A percentile compares a stretch with the other conserved stretches of the same genome.
Conservation (phyloP, 257 asterid species). For the Verbascum thapsus region DNA sequence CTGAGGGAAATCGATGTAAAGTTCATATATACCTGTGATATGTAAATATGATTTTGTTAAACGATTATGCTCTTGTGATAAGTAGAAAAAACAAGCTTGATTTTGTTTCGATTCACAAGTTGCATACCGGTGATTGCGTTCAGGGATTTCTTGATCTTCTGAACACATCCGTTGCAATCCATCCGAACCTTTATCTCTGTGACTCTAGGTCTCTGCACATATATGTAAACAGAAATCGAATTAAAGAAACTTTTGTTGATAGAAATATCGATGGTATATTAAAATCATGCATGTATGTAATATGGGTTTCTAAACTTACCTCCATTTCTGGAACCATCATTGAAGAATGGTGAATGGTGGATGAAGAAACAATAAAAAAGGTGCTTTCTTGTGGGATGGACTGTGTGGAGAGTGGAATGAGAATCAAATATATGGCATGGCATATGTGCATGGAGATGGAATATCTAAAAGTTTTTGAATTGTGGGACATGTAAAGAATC, state of each 20-base stretch:
- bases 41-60: slow-evolving; percentile 7
- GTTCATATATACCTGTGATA: slow-evolving; percentile 62
- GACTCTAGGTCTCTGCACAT: slow-evolving; percentile 60
- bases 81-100: background rate
- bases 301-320: slow-evolving; percentile 38
- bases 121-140: slow-evolving; percentile 66
- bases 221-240: background rate
- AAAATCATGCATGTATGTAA: background rate
- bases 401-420: slow-evolving; percentile 34
- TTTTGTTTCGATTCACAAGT: background rate
- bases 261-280: background rate
- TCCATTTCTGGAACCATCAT: slow-evolving; percentile 51
- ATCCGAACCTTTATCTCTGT: slow-evolving; percentile 78
- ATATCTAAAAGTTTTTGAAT: slow-evolving; percentile 63
- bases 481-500: slow-evolving; percentile 88
- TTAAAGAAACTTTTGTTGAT: background rate
- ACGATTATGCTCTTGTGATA: background rate
- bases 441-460: slow-evolving; percentile 56
- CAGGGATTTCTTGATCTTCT: slow-evolving; percentile 79
- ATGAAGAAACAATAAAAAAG: slow-evolving; percentile 27
- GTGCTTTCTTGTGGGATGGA: slow-evolving; percentile 35
- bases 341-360: slow-evolving; percentile 23
- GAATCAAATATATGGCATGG: slow-evolving; percentile 63
- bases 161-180: slow-evolving; percentile 90
- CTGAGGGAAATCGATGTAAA: slow-evolving; percentile 69